These are phyloP conservation scores for Metschnikowia koreensis DNA, from an alignment of 805 yeast genomes.

Conservation along the genomic window DNA sequence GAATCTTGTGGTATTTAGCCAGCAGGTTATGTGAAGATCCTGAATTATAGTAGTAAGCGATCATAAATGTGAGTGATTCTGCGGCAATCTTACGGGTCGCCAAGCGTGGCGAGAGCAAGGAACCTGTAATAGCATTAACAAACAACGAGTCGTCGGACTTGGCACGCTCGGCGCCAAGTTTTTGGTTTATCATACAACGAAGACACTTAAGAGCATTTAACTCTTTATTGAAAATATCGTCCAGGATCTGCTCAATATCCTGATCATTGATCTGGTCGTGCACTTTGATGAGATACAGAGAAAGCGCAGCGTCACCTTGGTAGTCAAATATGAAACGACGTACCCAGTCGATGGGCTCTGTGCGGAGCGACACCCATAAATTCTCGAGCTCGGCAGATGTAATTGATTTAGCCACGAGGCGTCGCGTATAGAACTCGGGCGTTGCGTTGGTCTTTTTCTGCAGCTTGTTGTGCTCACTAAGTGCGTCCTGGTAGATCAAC, in stretches of 20 bases:
- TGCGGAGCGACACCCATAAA: slow-evolving; percentile 86
- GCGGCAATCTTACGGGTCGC: slow-evolving; percentile 77
- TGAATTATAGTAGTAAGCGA: slow-evolving; percentile 35
- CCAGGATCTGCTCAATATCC: slow-evolving; percentile 36
- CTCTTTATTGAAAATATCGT: slow-evolving; percentile 66
- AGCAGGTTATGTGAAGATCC: slow-evolving; percentile 31
- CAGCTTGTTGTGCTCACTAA: slow-evolving; percentile 66
- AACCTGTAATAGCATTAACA: slow-evolving; percentile 65
- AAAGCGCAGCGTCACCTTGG: slow-evolving; percentile 80
- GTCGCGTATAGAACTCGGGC: slow-evolving; percentile 76
- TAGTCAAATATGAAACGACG: slow-evolving; percentile 62
- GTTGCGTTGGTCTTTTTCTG: slow-evolving; percentile 37
- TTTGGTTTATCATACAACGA: slow-evolving; percentile 65
- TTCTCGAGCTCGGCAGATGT: slow-evolving; percentile 71
- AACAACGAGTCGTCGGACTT: slow-evolving; percentile 39
- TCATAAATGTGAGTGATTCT: slow-evolving; percentile 60
- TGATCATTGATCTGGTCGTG: slow-evolving; percentile 43
- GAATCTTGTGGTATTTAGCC: slow-evolving; percentile 54
- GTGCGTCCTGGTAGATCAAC: slow-evolving; percentile 81
- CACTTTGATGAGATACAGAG: slow-evolving; percentile 52
- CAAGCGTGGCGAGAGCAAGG: slow-evolving; percentile 70
- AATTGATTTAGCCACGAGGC: slow-evolving; percentile 67
- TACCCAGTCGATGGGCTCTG: slow-evolving; percentile 85
- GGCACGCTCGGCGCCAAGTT: slow-evolving; percentile 61
- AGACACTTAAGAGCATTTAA: slow-evolving; percentile 74